These are phyloP conservation scores for Trichoderma koningiopsis DNA, from an alignment of 2,329 filamentous ascomycete species.

Conservation along the genomic window DNA sequence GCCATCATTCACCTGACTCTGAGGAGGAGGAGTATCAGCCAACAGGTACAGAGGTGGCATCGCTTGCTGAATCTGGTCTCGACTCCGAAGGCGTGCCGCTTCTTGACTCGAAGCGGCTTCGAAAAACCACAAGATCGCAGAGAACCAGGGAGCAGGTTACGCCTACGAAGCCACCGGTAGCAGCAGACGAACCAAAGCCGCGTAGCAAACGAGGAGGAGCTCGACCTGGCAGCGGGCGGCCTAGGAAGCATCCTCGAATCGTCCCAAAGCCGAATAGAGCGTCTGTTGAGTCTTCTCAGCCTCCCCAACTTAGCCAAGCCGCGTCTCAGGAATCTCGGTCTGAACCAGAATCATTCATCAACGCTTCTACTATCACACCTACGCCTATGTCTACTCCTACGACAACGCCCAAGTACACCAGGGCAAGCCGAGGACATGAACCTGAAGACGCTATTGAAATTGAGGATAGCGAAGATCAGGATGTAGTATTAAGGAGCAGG, in stretches of 20 bases:
- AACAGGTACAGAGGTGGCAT: slow-evolving; percentile 31
- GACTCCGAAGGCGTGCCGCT: slow-evolving; percentile 31
- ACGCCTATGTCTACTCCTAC: background rate
- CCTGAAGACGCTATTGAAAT: slow-evolving; percentile 32
- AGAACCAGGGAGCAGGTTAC: slow-evolving; percentile 19
- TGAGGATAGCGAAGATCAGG: slow-evolving; percentile 38
- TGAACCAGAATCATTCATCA: background rate
- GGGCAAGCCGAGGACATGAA: background rate
- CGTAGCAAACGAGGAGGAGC: slow-evolving; percentile 44
- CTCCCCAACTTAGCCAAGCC: background rate
- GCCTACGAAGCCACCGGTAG: slow-evolving; percentile 26
- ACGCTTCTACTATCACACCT: background rate
- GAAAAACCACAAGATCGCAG: slow-evolving; percentile 33
- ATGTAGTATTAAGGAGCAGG: slow-evolving; percentile 36
- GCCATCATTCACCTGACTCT: slow-evolving; percentile 32
- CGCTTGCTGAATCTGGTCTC: slow-evolving; percentile 31
- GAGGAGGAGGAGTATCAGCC: slow-evolving; percentile 39
- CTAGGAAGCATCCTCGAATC: slow-evolving; percentile 43
- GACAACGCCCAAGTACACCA: slow-evolving; percentile 12
- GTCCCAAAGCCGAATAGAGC: slow-evolving; percentile 1
- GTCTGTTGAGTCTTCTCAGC: background rate
- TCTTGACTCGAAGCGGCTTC: slow-evolving; percentile 33
- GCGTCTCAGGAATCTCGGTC: background rate
- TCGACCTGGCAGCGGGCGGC: slow-evolving; percentile 43
- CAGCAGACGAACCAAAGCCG: slow-evolving; percentile 36